Evolutionary conservation across 1,139 yeast genomes (phyloP).

Genomic region (Taphrina betulina): DNA sequence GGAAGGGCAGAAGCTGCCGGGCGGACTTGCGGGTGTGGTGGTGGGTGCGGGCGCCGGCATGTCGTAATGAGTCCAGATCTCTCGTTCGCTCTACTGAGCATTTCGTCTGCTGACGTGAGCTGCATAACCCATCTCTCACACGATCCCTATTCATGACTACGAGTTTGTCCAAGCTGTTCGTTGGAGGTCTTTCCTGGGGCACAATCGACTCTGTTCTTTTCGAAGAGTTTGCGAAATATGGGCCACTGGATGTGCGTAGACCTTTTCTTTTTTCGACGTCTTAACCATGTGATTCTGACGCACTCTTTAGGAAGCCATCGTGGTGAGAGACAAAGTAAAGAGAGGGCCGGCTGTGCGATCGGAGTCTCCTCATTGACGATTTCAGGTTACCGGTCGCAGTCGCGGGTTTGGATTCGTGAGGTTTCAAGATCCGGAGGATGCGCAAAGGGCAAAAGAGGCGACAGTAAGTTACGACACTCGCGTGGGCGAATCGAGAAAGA

Average conservation of each 20-base stretch:
- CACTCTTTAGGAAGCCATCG: constrained; percentile 10
- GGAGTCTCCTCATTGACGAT: neutral
- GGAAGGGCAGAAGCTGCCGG: too few relatives aligned
- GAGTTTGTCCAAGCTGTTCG: constrained; percentile 25
- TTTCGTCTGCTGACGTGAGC: too few relatives aligned
- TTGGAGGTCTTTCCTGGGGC: constrained; percentile 31
- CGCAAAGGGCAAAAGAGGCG: constrained; percentile 69
- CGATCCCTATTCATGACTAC: constrained; percentile 7
- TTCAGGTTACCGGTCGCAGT: constrained; percentile 67
- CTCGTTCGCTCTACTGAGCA: too few relatives aligned
- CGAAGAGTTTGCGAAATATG: constrained; percentile 28
- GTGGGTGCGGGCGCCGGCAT: too few relatives aligned
- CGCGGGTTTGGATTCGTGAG: constrained; percentile 99
- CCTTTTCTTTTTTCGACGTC: too few relatives aligned
- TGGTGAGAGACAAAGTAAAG: constrained; percentile 18
- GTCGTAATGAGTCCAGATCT: too few relatives aligned
- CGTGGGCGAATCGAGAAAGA: too few relatives aligned
- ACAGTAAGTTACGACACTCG: constrained; percentile 20
- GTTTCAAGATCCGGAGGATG: constrained; percentile 97
- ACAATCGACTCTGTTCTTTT: constrained; percentile 25
- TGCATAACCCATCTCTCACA: too few relatives aligned
- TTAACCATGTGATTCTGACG: too few relatives aligned
- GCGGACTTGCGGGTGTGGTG: too few relatives aligned
- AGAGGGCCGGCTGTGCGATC: too few relatives aligned
- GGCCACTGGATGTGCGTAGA: constrained; percentile 25